Evolutionary conservation across 176 grass and related monocot genomes (phyloP).

Genomic region (bread wheat (Triticum aestivum)): IWGSC_CS_RefSeq_v2.1 NC_057798.1:83627759-83628258

Average conservation of each 20-base stretch:
- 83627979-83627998: neutral
- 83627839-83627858: conserved; percentile 19
- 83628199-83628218: neutral
- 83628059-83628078: no score
- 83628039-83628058: no score
- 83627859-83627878: conserved; percentile 10
- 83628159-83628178: neutral
- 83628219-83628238: neutral
- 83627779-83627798: conserved; percentile 89
- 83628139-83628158: no score
- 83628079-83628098: no score
- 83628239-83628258: neutral
- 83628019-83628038: neutral
- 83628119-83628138: no score
- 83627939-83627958: neutral
- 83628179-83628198: neutral
- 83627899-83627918: neutral
- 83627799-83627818: conserved; percentile 82
- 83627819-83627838: conserved; percentile 66
- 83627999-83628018: neutral
- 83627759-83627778: conserved; percentile 39
- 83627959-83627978: neutral
- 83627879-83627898: neutral
- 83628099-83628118: no score
- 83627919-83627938: neutral